Percentiles rank a stretch among this genome's conserved stretches.
phyloP scores from a whole-genome alignment of 306 rosid genomes.

The Macrotyloma uniflorum region DNA sequence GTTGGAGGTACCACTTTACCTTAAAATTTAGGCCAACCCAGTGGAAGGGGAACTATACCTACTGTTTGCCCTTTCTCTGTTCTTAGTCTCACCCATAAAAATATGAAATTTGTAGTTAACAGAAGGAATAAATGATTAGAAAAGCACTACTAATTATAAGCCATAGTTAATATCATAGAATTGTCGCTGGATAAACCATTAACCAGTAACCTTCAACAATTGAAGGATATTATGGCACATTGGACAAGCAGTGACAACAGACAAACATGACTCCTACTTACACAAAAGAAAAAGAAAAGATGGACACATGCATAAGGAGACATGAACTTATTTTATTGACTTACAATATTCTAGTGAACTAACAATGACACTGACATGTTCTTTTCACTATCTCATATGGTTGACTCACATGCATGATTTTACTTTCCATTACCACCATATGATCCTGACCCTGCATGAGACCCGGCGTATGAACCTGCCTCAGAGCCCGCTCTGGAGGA shows the following conservation, averaged over 20 bases:
- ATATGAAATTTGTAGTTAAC: neutral
- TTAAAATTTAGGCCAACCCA: too few relatives aligned
- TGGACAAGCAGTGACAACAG: neutral
- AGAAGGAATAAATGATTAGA: neutral
- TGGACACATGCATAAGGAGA: neutral
- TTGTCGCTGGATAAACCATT: neutral
- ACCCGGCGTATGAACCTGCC: conserved; percentile 49
- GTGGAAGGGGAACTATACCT: too few relatives aligned
- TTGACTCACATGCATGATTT: neutral
- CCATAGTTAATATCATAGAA: neutral
- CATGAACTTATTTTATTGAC: too few relatives aligned
- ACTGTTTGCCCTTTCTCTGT: too few relatives aligned
- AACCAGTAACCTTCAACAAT: neutral
- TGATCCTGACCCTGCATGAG: conserved; percentile 42
- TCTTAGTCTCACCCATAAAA: neutral
- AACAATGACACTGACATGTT: neutral
- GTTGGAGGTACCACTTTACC: too few relatives aligned
- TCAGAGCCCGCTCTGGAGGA: conserved; percentile 48
- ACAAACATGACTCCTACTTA: neutral
- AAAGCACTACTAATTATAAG: neutral
- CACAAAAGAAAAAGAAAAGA: neutral
- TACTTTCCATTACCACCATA: conserved; percentile 26
- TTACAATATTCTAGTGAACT: neutral
- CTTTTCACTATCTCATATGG: neutral
- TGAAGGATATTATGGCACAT: neutral